Conservation (phyloP, 768 basidiomycete species). For the Obba rivulosa region DNA sequence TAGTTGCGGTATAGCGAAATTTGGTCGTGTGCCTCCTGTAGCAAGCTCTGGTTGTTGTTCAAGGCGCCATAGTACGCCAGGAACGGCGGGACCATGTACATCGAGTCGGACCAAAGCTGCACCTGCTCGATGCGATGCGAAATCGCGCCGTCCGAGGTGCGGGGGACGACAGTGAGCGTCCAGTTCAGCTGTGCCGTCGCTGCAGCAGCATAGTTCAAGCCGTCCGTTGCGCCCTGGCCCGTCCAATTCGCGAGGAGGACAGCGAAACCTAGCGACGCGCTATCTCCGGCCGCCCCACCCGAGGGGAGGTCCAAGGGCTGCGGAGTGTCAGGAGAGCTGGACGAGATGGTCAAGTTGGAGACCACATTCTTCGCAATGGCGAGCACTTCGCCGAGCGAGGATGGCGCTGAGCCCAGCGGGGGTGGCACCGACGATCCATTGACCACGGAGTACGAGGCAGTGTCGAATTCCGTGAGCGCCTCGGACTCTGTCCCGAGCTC, state of each 20-base stretch:
- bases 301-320: conserved; percentile 51
- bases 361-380: conserved; percentile 48
- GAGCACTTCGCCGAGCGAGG: conserved; percentile 48
- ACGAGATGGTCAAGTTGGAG: conserved; percentile 37
- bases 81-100: conserved; percentile 86
- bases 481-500: conserved; percentile 47
- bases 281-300: conserved; percentile 66
- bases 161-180: conserved; percentile 50
- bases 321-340: conserved; percentile 40
- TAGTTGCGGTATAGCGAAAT: conserved; percentile 66
- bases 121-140: conserved; percentile 67
- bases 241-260: conserved; percentile 63
- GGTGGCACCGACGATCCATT: conserved; percentile 21
- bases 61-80: conserved; percentile 76
- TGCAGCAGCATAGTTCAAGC: conserved; percentile 55
- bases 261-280: conserved; percentile 70
- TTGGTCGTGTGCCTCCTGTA: conserved; percentile 51
- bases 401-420: conserved; percentile 14
- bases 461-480: conserved; percentile 45
- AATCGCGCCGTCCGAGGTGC: conserved; percentile 71
- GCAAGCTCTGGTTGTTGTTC: conserved; percentile 50
- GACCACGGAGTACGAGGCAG: conserved; percentile 41
- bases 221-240: conserved; percentile 27
- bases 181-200: conserved; percentile 63
- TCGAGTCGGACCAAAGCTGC: conserved; percentile 78